Conservation (phyloP, 352 stramenopile species). For the Phytophthora quininea region DNA sequence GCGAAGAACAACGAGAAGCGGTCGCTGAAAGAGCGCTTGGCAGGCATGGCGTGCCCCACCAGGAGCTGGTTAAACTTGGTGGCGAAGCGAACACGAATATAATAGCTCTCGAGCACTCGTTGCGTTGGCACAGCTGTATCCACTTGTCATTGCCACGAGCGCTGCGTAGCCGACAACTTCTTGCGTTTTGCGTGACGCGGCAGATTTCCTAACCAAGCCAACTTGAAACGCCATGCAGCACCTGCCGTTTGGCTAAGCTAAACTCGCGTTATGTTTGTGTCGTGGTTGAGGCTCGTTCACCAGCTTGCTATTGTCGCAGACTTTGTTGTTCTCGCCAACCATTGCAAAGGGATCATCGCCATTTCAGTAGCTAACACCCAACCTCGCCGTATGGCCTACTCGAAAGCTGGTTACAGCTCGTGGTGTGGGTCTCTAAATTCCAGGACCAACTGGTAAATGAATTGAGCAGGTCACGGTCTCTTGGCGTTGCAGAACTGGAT, state of each 20-base stretch:
- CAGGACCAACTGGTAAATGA: not conserved
- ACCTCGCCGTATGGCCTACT: not conserved
- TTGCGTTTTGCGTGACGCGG: no score
- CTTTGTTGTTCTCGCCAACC: not conserved
- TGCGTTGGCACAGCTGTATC: not conserved
- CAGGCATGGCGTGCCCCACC: not conserved
- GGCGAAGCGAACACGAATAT: not conserved
- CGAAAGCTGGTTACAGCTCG: not conserved
- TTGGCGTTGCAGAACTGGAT: not conserved
- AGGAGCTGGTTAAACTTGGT: not conserved
- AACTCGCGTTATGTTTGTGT: not conserved
- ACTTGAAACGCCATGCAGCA: not conserved
- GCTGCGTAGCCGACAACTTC: not conserved
- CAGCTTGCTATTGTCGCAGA: slow-evolving; percentile 1
- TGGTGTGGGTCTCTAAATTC: not conserved
- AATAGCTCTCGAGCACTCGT: not conserved
- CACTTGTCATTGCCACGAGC: not conserved
- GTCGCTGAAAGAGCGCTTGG: slow-evolving; percentile 3
- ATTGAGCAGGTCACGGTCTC: not conserved
- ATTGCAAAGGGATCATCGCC: not conserved
- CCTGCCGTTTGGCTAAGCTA: not conserved
- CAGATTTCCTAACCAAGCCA: not conserved
- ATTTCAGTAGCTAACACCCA: not conserved
- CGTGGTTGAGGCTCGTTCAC: not conserved
- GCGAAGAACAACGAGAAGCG: not conserved